Evolutionary conservation across 2,329 filamentous ascomycete genomes (phyloP), one percentile per base, ranked within the genome.

Genomic region (Colletotrichum sp.): DNA sequence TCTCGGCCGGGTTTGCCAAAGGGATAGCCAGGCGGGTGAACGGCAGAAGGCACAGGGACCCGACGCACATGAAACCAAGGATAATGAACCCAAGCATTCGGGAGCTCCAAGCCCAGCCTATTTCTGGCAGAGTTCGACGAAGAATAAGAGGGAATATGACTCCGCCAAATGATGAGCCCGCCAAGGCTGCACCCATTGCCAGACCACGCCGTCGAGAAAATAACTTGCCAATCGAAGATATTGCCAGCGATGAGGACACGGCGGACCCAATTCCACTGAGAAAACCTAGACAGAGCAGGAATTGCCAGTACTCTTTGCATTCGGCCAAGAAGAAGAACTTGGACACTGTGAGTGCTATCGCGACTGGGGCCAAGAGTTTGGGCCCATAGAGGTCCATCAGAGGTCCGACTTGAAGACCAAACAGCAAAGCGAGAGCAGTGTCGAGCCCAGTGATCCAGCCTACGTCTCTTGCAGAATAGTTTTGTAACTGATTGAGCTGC

Each of bases 381-480:
- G 88, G 86, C 0, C 87, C 88, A 44, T 88, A 86, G 1, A 83
- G 82, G 76, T 89, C 88, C 71, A 89, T 88, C 8, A 89, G 71
- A 4, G 88, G 88, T 0, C 88, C 87, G 13, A 88, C 84, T 79
- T 88, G 87, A 7, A 89, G 84, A 7, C 86, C 87, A 3, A 88
- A 81, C 16, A 87, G 84, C 0, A 89, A 80, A 0, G 85, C 83
- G 3, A 89, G 78, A 67, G 88, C 88, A 4, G 85, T 83, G 30
- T 88, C 85, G 5, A 88, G 76, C 1, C 87, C 85, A 1, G 86
- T 84, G 70, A 89, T 89, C 88, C 88, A 89, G 30, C 87, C 88
- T 2, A 90, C 83, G 22, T 89, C 84, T 5, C 84, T 80, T 6
- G 85, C 81, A 5, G 83, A 83, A 75, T 87, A 88, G 9, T 79